A percentile compares a stretch with the other conserved stretches of the same genome.
These are phyloP conservation scores for Begonia loranthoides DNA, from an alignment of 306 rosid species.

Conservation along the genomic window DNA sequence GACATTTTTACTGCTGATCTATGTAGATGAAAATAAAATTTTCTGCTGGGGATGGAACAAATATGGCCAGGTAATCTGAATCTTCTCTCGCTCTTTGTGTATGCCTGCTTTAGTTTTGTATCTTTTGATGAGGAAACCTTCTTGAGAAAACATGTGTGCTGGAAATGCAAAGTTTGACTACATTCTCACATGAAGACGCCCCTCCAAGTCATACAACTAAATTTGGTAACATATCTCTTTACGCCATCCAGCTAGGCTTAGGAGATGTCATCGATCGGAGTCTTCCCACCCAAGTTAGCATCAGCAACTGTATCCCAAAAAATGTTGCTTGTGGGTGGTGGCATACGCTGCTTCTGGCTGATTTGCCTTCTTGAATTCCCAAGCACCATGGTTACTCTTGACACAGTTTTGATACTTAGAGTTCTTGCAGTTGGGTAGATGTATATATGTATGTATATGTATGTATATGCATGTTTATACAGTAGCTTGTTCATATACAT, in stretches of 20 bases:
- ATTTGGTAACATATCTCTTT: constrained; percentile 1
- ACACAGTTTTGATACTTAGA: constrained; percentile 86
- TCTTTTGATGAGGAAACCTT: not conserved
- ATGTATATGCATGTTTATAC: constrained; percentile 41
- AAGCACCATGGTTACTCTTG: constrained; percentile 10
- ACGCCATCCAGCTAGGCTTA: constrained; percentile 70
- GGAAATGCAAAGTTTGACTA: no score
- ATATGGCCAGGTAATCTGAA: constrained; percentile 77
- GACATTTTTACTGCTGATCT: constrained; percentile 10
- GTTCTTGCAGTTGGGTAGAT: constrained; percentile 20
- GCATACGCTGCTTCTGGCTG: constrained; percentile 85
- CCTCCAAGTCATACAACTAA: not conserved
- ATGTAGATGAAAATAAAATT: constrained; percentile 59
- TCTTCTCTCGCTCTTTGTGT: not conserved
- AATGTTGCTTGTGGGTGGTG: constrained; percentile 95
- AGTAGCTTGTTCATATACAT: constrained; percentile 21
- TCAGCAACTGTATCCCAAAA: constrained; percentile 48
- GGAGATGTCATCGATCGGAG: constrained; percentile 90
- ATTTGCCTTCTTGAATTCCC: constrained; percentile 44
- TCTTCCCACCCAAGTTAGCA: constrained; percentile 58
- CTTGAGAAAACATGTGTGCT: no score
- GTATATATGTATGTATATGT: not conserved
- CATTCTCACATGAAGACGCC: not conserved
- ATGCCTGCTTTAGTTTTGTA: not conserved
- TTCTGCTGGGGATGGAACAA: constrained; percentile 99